Evolutionary conservation across 176 grass and related monocot species (phyloP).

Genomic region (Cymbopogon citratus): DNA sequence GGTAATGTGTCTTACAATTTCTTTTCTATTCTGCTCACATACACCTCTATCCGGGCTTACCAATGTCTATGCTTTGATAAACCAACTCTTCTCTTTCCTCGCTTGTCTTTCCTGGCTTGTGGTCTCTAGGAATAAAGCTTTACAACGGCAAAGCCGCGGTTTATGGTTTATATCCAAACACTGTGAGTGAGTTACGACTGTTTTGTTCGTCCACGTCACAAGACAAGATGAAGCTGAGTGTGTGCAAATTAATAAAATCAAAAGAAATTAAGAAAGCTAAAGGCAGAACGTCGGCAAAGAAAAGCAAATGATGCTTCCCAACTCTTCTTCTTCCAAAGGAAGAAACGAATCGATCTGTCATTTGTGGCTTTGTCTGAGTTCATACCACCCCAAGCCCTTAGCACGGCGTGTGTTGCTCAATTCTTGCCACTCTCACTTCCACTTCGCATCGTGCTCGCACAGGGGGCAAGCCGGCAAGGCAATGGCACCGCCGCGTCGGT

Average conservation of each 20-base stretch:
- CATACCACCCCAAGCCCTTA: neutral
- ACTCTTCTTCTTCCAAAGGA: neutral
- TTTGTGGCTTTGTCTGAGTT: neutral
- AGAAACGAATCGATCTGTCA: neutral
- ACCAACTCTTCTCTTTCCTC: no score
- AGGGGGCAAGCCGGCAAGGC: neutral
- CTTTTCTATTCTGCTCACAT: no score
- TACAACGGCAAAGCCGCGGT: neutral
- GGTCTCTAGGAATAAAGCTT: neutral
- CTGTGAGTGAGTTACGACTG: no score
- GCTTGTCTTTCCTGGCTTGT: no score
- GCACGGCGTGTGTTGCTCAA: neutral
- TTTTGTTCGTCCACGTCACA: neutral
- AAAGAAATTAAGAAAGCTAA: neutral
- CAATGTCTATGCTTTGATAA: no score
- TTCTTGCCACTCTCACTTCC: neutral
- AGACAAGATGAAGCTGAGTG: neutral
- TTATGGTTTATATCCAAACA: neutral
- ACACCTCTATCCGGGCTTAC: no score
- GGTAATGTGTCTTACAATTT: no score
- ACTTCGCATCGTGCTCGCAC: neutral
- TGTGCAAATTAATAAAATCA: neutral
- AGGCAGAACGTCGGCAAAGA: neutral
- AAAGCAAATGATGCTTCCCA: neutral
- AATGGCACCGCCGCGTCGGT: constrained; percentile 16